Evolutionary conservation across 495 filamentous ascomycete species (phyloP), one percentile per base, ranked within the genome.

Genomic region (Aspergillus indologenus): DNA sequence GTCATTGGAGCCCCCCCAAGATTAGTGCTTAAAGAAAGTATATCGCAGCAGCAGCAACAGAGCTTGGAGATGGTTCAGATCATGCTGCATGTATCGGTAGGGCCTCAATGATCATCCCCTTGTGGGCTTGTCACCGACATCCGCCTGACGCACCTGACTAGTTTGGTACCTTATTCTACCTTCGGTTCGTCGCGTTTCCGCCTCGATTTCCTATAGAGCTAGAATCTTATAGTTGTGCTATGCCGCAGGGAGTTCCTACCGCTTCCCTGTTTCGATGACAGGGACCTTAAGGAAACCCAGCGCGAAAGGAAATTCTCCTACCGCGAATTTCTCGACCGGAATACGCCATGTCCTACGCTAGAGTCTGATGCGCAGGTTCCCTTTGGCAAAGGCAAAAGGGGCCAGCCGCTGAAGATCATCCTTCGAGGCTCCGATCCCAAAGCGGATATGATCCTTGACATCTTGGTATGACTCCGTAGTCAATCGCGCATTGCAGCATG

Each of bases 21-120:
- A 21, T 57, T 50, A 22, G 23, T 20, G 21, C 11, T 53, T 14
- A 49, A 58, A 18, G 57, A 60, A 24, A 44, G 53, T 26, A 17
- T 55, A 47, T 21, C 56, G 1, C 53, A 66, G 43, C 60, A 61
- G 51, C 69, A 78, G 56, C 71, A 71, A 45, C 79, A 82, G 54
- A 83, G 79, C 56, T 65, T 77, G 34, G 75, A 81, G 56, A 65
- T 82, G 47, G 68, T 81, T 9, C 77, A 81, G 60, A 78, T 77
- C 5, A 72, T 80, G 61, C 44, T 82, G 12, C 78, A 79, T 59
- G 67, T 70, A 20, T 67, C 68, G 49, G 71, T 73, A 46, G 63
- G 26, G 72, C 66, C 34, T 40, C 12, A 62, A 52, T 49, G 43
- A 51, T 47, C 26, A 29, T 29, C 15, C 43, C 4, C 19, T 20